These are phyloP conservation scores for Blastobotrys americana DNA, from an alignment of 805 yeast species.

Conservation along the genomic window DNA sequence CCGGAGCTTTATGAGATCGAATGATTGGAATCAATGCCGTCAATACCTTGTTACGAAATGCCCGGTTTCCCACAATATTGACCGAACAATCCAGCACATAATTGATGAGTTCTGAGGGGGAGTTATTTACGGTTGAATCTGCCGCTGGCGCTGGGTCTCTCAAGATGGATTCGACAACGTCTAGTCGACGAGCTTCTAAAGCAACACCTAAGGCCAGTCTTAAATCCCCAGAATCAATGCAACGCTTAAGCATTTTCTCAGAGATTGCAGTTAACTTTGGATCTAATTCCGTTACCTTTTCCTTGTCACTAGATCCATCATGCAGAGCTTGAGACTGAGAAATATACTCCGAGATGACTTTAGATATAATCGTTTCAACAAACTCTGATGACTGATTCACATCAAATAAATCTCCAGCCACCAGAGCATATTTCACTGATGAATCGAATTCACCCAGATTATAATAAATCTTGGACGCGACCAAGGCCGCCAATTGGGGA, in stretches of 20 bases:
- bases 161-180: conserved; percentile 55
- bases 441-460: conserved; percentile 90
- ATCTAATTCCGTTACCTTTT: conserved; percentile 34
- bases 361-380: conserved; percentile 88
- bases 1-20: conserved; percentile 54
- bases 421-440: conserved; percentile 81
- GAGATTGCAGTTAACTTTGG: conserved; percentile 60
- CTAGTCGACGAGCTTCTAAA: conserved; percentile 79
- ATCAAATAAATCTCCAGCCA: conserved; percentile 75
- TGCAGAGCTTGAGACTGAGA: conserved; percentile 47
- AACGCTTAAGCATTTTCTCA: conserved; percentile 79
- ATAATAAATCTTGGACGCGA: conserved; percentile 84
- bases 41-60: conserved; percentile 61
- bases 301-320: conserved; percentile 30
- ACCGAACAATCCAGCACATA: conserved; percentile 67
- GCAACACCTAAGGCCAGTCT: conserved; percentile 86
- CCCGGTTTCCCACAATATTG: conserved; percentile 54
- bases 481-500: conserved; percentile 78
- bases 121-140: conserved; percentile 22
- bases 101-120: conserved; percentile 45
- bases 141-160: conserved; percentile 22
- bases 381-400: conserved; percentile 72
- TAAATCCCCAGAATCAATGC: conserved; percentile 62
- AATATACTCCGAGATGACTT: conserved; percentile 82
- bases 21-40: conserved; percentile 55